Evolutionary conservation across 495 filamentous ascomycete genomes (phyloP), one percentile per base, ranked within the genome.

Genomic region (Penicillium roqueforti): DNA sequence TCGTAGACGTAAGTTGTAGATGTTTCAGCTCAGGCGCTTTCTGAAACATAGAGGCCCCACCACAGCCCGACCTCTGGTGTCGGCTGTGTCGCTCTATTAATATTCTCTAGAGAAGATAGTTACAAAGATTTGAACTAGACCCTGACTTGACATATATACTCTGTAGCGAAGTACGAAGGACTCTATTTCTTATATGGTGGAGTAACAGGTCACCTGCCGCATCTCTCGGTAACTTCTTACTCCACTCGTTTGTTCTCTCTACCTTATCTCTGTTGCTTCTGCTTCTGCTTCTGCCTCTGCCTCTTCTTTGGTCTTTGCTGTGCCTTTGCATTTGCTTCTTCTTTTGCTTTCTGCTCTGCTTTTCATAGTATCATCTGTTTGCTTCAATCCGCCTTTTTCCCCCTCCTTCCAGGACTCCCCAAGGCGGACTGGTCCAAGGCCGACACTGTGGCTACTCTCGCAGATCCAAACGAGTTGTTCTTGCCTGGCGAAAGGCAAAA

Each of bases 391-490:
- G 26, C 41, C 47, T 45, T 51, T 50, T 16, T 20, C 54, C 38
- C 56, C 51, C 46, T 16, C 25, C 54, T 34, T 54, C 51, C 46
- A 46, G 47, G 55, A 46, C 57, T 60, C 47, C 51, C 38, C 46
- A 52, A 52, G 38, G 55, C 65, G 55, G 64, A 55, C 50, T 44
- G 38, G 44, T 53, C 60, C 58, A 39, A 50, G 31, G 56, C 56
- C 66, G 65, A 62, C 69, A 65, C 63, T 69, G 62, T 75, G 72
- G 71, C 73, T 67, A 70, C 69, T 40, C 55, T 74, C 54, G 69
- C 73, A 60, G 73, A 74, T 51, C 73, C 71, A 6, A 74, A 74
- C 71, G 73, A 76, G 68, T 71, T 74, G 68, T 74, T 74, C 63
- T 63, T 74, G 70, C 71, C 73, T 54, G 68, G 71, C 43, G 71